phyloP scores from a whole-genome alignment of 1,284 basidiomycete species.

The Vanrija humicola region DNA sequence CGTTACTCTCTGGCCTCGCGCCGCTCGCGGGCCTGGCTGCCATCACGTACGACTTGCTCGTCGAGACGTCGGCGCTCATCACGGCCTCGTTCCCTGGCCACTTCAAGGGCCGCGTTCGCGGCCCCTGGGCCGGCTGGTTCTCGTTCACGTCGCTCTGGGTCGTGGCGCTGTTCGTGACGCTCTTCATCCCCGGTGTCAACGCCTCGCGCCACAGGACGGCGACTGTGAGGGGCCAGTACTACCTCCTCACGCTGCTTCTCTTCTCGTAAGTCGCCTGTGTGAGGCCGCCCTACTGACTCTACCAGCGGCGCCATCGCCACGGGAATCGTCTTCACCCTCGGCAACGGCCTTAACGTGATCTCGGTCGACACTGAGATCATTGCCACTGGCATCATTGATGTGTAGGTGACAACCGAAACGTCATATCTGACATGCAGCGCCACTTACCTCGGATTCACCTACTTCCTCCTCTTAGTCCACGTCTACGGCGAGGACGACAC shows the following conservation, averaged over 20 bases:
- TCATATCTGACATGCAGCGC: constrained; percentile 14
- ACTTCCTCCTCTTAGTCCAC: constrained; percentile 42
- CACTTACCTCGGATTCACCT: constrained; percentile 43
- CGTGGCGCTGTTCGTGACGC: constrained; percentile 29
- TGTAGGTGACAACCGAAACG: constrained; percentile 17
- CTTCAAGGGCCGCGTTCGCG: neutral
- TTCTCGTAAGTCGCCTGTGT: constrained; percentile 21
- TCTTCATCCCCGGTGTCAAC: constrained; percentile 34
- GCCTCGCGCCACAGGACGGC: constrained; percentile 28
- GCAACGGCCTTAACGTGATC: constrained; percentile 37
- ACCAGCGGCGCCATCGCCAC: constrained; percentile 37
- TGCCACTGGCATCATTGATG: constrained; percentile 42
- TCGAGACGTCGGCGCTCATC: constrained; percentile 29
- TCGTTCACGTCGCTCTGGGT: constrained; percentile 24
- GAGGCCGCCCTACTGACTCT: constrained; percentile 3
- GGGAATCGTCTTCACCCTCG: constrained; percentile 38
- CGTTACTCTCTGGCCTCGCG: constrained; percentile 35
- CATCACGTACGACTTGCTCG: constrained; percentile 16
- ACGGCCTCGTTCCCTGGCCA: neutral
- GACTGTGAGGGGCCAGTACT: constrained; percentile 37
- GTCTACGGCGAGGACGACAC: constrained; percentile 39
- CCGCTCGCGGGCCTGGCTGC: constrained; percentile 23
- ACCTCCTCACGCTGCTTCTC: constrained; percentile 29
- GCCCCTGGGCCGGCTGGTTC: constrained; percentile 21
- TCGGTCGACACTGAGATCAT: constrained; percentile 44